Conservation (phyloP, 768 basidiomycete species). For the Suillus spraguei region DNA sequence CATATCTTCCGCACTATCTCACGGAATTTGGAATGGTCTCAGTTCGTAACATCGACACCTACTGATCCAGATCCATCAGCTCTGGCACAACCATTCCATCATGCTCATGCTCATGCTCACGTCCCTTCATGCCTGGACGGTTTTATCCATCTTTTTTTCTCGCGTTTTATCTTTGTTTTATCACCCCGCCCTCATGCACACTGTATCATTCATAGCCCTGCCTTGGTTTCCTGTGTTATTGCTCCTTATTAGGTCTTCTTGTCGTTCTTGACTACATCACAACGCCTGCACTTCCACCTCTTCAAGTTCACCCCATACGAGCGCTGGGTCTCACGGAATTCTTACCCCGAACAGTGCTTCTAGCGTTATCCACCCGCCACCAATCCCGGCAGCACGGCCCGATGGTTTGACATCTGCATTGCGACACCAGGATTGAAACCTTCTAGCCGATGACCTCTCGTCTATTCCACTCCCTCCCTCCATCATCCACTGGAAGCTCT, state of each 20-base stretch:
- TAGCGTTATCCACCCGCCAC: neutral
- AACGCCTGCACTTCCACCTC: neutral
- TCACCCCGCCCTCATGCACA: conserved; percentile 2
- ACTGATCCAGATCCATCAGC: no score
- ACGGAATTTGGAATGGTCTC: neutral
- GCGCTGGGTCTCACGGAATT: neutral
- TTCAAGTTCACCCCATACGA: neutral
- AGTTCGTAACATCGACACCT: neutral
- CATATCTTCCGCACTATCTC: neutral
- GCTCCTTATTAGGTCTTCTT: conserved; percentile 8
- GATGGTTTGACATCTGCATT: neutral
- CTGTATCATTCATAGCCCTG: conserved; percentile 4
- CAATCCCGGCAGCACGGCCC: neutral
- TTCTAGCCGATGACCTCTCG: neutral
- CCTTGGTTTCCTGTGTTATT: conserved; percentile 9
- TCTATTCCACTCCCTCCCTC: neutral
- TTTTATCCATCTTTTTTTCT: neutral
- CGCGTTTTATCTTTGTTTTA: neutral
- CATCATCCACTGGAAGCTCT: neutral
- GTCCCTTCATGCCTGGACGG: neutral
- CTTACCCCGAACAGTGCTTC: neutral
- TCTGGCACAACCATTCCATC: neutral
- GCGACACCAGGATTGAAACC: neutral
- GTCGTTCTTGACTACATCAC: conserved; percentile 3
- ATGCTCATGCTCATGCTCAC: neutral